Percentiles rank a stretch among this genome's conserved stretches.
Evolutionary conservation across 2,329 filamentous ascomycete species (phyloP).

Genomic region (Penicillium carneum): DNA sequence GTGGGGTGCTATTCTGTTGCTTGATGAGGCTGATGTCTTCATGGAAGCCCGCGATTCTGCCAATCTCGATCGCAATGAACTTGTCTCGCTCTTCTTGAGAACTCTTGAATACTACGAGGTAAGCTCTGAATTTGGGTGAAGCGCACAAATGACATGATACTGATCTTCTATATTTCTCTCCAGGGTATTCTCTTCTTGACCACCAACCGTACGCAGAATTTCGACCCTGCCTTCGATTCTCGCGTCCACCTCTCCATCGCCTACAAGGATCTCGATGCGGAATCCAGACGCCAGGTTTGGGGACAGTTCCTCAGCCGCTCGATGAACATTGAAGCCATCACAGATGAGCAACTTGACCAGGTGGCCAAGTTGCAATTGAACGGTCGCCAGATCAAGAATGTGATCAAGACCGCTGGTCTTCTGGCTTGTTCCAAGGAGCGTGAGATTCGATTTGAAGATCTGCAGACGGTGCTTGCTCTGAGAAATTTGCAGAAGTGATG

Average conservation of each 20-base stretch:
- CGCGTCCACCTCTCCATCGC: slow-evolving; percentile 52
- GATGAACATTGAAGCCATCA: slow-evolving; percentile 28
- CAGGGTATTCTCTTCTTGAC: slow-evolving; percentile 59
- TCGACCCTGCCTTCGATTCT: slow-evolving; percentile 60
- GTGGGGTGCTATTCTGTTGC: slow-evolving; percentile 61
- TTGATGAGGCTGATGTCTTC: slow-evolving; percentile 56
- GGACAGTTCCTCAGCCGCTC: slow-evolving; percentile 51
- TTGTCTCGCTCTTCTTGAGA: slow-evolving; percentile 51
- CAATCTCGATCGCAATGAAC: slow-evolving; percentile 56
- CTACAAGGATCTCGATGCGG: slow-evolving; percentile 51
- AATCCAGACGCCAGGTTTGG: slow-evolving; percentile 54
- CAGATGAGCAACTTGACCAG: slow-evolving; percentile 34
- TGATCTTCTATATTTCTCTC: slow-evolving; percentile 46
- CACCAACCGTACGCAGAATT: slow-evolving; percentile 59
- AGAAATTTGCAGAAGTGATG: background rate
- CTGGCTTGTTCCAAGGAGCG: slow-evolving; percentile 42
- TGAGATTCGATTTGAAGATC: slow-evolving; percentile 32
- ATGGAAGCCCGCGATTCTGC: slow-evolving; percentile 47
- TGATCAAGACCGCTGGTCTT: slow-evolving; percentile 53
- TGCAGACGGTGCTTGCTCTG: slow-evolving; percentile 30
- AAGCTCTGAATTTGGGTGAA: background rate
- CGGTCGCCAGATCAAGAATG: slow-evolving; percentile 56
- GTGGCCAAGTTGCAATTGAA: slow-evolving; percentile 38
- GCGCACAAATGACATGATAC: slow-evolving; percentile 34
- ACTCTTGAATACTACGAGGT: slow-evolving; percentile 43